These are phyloP conservation scores for Coriolopsis trogii DNA, from an alignment of 1,284 basidiomycete species.

Conservation along the genomic window DNA sequence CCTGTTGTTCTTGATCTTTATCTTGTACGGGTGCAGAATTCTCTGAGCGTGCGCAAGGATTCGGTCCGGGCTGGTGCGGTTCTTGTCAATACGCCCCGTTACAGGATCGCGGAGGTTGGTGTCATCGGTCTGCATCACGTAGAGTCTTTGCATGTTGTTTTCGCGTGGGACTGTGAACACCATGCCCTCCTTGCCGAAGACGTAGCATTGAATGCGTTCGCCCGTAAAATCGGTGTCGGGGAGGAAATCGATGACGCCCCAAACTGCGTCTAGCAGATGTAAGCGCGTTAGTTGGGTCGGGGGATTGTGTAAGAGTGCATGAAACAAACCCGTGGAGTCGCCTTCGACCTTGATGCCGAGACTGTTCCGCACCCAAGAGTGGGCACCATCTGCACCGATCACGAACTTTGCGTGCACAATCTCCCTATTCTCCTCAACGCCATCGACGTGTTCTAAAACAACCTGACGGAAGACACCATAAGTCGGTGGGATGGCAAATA, in stretches of 20 bases:
- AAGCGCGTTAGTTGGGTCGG: background rate
- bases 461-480: too few species aligned
- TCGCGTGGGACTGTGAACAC: conserved; percentile 79
- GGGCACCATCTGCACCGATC: conserved; percentile 65
- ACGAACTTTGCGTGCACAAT: conserved; percentile 56
- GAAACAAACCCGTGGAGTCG: conserved; percentile 58
- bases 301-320: too few species aligned
- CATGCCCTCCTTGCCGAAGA: conserved; percentile 57
- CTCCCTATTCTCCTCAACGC: conserved; percentile 38
- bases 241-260: conserved; percentile 79
- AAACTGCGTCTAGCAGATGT: conserved; percentile 60
- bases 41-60: conserved; percentile 68
- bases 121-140: conserved; percentile 70
- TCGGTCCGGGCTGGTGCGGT: conserved; percentile 57
- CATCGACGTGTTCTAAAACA: conserved; percentile 37
- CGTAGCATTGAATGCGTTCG: conserved; percentile 67
- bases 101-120: conserved; percentile 41
- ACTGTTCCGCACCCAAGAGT: conserved; percentile 78
- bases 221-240: conserved; percentile 82
- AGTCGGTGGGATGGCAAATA: background rate
- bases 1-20: conserved; percentile 58
- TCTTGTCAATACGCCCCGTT: conserved; percentile 64
- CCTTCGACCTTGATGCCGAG: conserved; percentile 76
- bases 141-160: conserved; percentile 70
- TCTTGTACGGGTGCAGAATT: conserved; percentile 72